Conservation (phyloP, 305 asterid genomes). For the Coffea humblotiana region DNA sequence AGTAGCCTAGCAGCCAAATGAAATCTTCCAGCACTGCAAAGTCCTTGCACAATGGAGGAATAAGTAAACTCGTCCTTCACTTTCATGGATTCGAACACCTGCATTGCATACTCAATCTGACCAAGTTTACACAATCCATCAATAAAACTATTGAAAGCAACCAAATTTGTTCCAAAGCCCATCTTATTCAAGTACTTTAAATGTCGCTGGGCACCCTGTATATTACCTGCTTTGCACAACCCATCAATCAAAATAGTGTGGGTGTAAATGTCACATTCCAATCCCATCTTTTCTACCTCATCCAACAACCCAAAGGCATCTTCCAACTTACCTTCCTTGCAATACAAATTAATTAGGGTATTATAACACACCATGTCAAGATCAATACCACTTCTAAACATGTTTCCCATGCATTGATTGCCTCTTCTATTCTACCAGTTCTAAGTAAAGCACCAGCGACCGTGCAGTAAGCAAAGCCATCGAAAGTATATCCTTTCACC, state of each 20-base stretch:
- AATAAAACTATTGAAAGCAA: slow-evolving; percentile 71
- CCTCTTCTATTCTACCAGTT: slow-evolving; percentile 48
- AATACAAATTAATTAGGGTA: slow-evolving; percentile 63
- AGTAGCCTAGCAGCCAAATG: slow-evolving; percentile 64
- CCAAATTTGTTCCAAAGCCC: slow-evolving; percentile 61
- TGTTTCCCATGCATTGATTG: slow-evolving; percentile 51
- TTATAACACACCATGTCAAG: slow-evolving; percentile 77
- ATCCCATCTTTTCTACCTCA: slow-evolving; percentile 56
- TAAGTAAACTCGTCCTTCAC: slow-evolving; percentile 69
- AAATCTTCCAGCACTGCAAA: slow-evolving; percentile 69
- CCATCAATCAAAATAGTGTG: slow-evolving; percentile 78
- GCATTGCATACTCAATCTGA: slow-evolving; percentile 63
- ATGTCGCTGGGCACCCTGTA: slow-evolving; percentile 57
- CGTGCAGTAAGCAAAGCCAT: slow-evolving; percentile 77
- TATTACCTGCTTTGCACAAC: slow-evolving; percentile 68
- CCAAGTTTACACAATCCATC: slow-evolving; percentile 70
- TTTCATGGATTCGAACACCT: slow-evolving; percentile 54
- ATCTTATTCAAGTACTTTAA: slow-evolving; percentile 50
- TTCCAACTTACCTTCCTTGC: slow-evolving; percentile 66
- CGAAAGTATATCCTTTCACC: slow-evolving; percentile 71
- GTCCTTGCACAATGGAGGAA: slow-evolving; percentile 73
- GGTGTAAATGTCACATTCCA: slow-evolving; percentile 63
- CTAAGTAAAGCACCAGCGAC: slow-evolving; percentile 66
- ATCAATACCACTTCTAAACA: slow-evolving; percentile 75
- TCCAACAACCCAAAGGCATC: slow-evolving; percentile 52